Evolutionary conservation across 1,139 yeast species (phyloP).

Genomic region (Yamadazyma diospyri): DNA sequence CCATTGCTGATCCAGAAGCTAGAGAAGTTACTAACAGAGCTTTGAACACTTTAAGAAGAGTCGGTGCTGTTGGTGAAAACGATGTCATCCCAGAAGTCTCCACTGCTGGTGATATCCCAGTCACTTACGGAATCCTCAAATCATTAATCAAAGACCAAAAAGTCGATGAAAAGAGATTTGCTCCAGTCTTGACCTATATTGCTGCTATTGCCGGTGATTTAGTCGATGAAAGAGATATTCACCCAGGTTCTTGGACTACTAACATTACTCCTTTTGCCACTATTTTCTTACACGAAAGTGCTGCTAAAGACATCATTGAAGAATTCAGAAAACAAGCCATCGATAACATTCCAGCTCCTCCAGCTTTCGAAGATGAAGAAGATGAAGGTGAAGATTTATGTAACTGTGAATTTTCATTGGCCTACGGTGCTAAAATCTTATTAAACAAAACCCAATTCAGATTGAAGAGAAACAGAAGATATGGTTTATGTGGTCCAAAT

Average conservation of each 20-base stretch:
- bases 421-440: constrained; percentile 99
- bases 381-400: constrained; percentile 99
- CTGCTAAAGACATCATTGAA: constrained; percentile 87
- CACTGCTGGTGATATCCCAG: constrained; percentile 93
- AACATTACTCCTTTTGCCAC: constrained; percentile 92
- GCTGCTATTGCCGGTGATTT: constrained; percentile 98
- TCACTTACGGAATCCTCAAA: constrained; percentile 80
- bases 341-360: constrained; percentile 96
- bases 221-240: constrained; percentile 96
- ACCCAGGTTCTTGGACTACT: constrained; percentile 87
- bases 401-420: constrained; percentile 99
- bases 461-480: constrained; percentile 99
- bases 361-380: constrained; percentile 96
- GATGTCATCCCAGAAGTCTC: constrained; percentile 94
- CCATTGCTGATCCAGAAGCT: constrained; percentile 99
- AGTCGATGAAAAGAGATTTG: constrained; percentile 68
- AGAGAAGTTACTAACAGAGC: constrained; percentile 98
- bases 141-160: constrained; percentile 68
- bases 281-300: constrained; percentile 89
- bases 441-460: constrained; percentile 99
- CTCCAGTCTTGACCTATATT: constrained; percentile 70
- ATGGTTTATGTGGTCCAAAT: constrained; percentile 99
- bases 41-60: constrained; percentile 95
- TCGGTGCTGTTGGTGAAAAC: constrained; percentile 90
- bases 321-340: constrained; percentile 94